These are phyloP conservation scores for Phytophthora cryptogea DNA, from an alignment of 352 stramenopile species.

Conservation along the genomic window DNA sequence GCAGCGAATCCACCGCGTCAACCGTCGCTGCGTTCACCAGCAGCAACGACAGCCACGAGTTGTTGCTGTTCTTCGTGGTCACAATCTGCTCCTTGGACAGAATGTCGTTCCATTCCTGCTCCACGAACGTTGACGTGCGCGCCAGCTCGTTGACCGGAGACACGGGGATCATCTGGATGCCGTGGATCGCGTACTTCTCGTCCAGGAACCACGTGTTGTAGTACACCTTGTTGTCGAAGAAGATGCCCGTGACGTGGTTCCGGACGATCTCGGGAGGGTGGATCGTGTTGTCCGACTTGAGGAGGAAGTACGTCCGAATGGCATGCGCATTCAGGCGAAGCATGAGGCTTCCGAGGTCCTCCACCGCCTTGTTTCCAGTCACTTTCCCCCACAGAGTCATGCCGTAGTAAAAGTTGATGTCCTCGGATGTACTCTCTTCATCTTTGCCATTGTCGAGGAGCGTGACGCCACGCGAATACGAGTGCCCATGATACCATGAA, in stretches of 20 bases:
- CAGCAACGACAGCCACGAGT: conserved; percentile 70
- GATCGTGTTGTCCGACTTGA: conserved; percentile 58
- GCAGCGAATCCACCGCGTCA: conserved; percentile 52
- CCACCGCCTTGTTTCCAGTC: conserved; percentile 55
- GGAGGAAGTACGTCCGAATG: conserved; percentile 74
- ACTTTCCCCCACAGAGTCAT: conserved; percentile 79
- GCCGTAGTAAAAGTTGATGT: conserved; percentile 83
- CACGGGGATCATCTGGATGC: conserved; percentile 82
- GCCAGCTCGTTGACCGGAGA: conserved; percentile 73
- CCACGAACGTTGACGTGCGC: conserved; percentile 62
- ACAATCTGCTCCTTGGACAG: conserved; percentile 70
- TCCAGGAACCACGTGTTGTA: conserved; percentile 80
- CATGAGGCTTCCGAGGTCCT: conserved; percentile 78
- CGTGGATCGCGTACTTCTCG: conserved; percentile 73
- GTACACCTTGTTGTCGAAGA: conserved; percentile 77
- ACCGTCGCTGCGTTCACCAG: conserved; percentile 71
- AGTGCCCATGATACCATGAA: conserved; percentile 79
- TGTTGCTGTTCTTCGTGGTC: conserved; percentile 34
- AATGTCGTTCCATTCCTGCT: conserved; percentile 78
- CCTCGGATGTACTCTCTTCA: conserved; percentile 75
- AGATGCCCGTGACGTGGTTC: conserved; percentile 80
- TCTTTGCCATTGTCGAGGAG: conserved; percentile 71
- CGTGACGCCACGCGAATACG: conserved; percentile 70
- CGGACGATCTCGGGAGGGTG: conserved; percentile 65
- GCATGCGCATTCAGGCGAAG: conserved; percentile 65